Evolutionary conservation across 768 basidiomycete species (phyloP).

Genomic region (Lepiota brunneoincarnata): DNA sequence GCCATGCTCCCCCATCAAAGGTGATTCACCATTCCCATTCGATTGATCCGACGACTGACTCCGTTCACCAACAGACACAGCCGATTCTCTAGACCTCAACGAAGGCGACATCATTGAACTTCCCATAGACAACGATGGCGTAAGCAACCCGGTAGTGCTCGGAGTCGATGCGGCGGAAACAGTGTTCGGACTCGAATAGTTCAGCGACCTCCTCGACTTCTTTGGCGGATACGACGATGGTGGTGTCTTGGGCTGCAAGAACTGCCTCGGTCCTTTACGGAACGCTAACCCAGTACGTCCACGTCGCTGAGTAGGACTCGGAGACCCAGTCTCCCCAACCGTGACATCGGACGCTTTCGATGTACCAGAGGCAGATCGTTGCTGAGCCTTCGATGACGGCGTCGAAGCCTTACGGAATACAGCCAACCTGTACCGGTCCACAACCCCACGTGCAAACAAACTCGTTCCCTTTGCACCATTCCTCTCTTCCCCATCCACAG

Average conservation of each 20-base stretch:
- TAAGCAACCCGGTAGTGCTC: slow-evolving; percentile 48
- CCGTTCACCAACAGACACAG: slow-evolving; percentile 66
- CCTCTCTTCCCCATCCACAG: slow-evolving; percentile 75
- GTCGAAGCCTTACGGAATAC: slow-evolving; percentile 85
- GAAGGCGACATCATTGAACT: slow-evolving; percentile 56
- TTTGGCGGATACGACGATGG: slow-evolving; percentile 41
- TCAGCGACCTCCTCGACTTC: slow-evolving; percentile 35
- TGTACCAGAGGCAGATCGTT: slow-evolving; percentile 55
- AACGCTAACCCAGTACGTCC: slow-evolving; percentile 68
- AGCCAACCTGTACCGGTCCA: slow-evolving; percentile 81
- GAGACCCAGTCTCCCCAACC: slow-evolving; percentile 38
- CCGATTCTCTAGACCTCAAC: slow-evolving; percentile 79
- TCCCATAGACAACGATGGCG: slow-evolving; percentile 60
- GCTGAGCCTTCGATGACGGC: slow-evolving; percentile 32
- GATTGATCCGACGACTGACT: slow-evolving; percentile 75
- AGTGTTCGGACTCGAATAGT: slow-evolving; percentile 29
- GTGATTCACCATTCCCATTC: slow-evolving; percentile 43
- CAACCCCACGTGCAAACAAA: slow-evolving; percentile 88
- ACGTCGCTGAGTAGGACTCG: slow-evolving; percentile 55
- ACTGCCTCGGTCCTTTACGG: slow-evolving; percentile 67
- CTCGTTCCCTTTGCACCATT: slow-evolving; percentile 80
- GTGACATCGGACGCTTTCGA: slow-evolving; percentile 52
- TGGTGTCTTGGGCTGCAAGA: slow-evolving; percentile 70
- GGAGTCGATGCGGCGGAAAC: slow-evolving; percentile 35
- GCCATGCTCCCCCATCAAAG: slow-evolving; percentile 28